Conservation (phyloP, 2,329 filamentous ascomycete genomes). For the Microdochium nivale region DNA sequence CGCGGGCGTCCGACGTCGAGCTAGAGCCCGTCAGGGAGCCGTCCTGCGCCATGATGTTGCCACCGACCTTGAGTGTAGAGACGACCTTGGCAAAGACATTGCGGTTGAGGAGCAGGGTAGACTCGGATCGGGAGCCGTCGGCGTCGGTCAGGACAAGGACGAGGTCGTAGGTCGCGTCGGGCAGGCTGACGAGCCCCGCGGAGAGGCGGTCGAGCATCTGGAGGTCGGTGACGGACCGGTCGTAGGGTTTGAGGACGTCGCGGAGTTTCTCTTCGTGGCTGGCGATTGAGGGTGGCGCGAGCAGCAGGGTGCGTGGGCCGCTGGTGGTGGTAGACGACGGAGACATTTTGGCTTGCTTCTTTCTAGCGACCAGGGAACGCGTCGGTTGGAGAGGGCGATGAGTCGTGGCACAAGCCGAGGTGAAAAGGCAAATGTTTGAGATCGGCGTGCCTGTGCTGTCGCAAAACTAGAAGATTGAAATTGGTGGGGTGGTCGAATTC, state of each 20-base stretch:
- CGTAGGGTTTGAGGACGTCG: constrained; percentile 60
- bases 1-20: constrained; percentile 47
- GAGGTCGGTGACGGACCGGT: constrained; percentile 72
- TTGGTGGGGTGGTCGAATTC: background rate
- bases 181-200: constrained; percentile 70
- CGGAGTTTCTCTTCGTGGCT: constrained; percentile 73
- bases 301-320: constrained; percentile 60
- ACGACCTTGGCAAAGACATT: constrained; percentile 62
- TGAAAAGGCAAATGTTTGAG: background rate
- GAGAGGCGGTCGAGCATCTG: constrained; percentile 96
- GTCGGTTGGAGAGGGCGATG: background rate
- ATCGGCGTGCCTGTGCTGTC: background rate
- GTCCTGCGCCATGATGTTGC: constrained; percentile 60
- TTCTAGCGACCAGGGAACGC: background rate
- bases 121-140: constrained; percentile 58
- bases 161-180: constrained; percentile 69
- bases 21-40: constrained; percentile 42
- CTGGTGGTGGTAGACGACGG: constrained; percentile 5
- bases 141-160: constrained; percentile 77
- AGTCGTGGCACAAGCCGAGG: background rate
- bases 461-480: background rate
- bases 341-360: too few species aligned
- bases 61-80: constrained; percentile 62
- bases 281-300: constrained; percentile 85
- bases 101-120: constrained; percentile 54